Evolutionary conservation across 129 eudicot species (phyloP), one percentile per base, ranked within the genome.

Genomic region (Cynara cardunculus): DNA sequence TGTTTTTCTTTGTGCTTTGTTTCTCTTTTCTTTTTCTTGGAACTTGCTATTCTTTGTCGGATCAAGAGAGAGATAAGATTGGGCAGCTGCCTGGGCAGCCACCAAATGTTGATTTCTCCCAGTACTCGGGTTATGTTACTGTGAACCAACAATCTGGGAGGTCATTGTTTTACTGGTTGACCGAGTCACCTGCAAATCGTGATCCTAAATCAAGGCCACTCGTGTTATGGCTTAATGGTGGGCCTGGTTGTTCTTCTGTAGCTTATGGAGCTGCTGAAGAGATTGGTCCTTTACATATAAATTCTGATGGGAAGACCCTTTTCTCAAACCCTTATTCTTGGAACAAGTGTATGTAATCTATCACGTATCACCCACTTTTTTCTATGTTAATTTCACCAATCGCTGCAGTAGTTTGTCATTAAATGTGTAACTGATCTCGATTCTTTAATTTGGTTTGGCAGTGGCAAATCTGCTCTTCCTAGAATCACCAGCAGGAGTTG

Each of bases 181-280:
- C 90, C 61, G 99, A 96, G 89, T 80, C 99, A 76, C 93, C 98
- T 5, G 73, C 81, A 25, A 83, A 73, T 69, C 84, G 96, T 44
- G 75, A 71, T 25, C 95, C 98, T 14, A 79, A 84, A 69, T 78
- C 91, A 28, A 96, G 94, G 81, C 99, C 99, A 71, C 91, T 96
- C 3, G 86, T 96, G 32, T 87, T 96, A 80, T 96, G 99, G 99
- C 98, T 96, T 26, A 96, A 96, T 93, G 99, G 99, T 61, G 99
- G 99, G n/a, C 99, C 99, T 53, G 99, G 99, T 81, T 96, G 99
- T 82, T 96, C 99, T 70, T 96, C 99, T 71, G 94, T 96, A 35
- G 99, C 98, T 81, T 96, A 88, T 88, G 99, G 99, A 59, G 99
- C 98, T 84, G 90, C 99, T 77, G 99, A 96, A 91, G 99, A 96